Conservation (phyloP, 2,329 filamentous ascomycete genomes). For the Ophiostoma ulmi region DNA sequence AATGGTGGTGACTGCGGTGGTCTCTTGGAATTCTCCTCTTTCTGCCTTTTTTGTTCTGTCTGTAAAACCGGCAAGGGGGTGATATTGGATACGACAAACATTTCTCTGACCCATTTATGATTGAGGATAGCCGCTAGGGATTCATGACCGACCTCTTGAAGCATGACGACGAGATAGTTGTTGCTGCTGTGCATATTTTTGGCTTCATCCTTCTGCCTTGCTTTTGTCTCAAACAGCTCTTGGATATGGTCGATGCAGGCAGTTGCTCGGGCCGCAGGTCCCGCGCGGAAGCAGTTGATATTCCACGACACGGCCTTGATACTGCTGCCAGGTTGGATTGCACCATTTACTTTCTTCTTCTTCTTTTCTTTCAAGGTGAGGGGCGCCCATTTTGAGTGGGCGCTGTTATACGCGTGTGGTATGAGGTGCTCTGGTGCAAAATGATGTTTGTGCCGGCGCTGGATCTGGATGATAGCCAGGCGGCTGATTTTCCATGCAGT, state of each 20-base stretch:
- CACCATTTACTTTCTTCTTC: no score
- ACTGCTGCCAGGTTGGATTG: not conserved
- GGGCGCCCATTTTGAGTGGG: not conserved
- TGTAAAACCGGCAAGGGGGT: not conserved
- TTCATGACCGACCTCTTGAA: not conserved
- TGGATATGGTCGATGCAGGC: not conserved
- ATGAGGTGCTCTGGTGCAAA: no score
- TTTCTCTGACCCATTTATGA: not conserved
- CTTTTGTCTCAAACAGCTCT: not conserved
- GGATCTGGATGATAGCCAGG: no score
- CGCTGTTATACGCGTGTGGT: no score
- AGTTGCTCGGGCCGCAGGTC: not conserved
- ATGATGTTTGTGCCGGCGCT: no score
- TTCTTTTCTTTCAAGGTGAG: not conserved
- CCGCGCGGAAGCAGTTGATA: not conserved
- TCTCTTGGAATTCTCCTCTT: not conserved
- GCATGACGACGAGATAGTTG: not conserved
- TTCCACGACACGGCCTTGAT: not conserved
- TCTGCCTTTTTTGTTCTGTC: no score
- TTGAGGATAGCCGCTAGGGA: not conserved
- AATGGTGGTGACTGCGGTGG: not conserved
- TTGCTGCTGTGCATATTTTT: no score
- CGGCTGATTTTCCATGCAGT: no score
- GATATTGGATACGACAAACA: not conserved
- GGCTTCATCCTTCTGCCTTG: not conserved